phyloP scores from a whole-genome alignment of 495 filamentous ascomycete genomes.

The Xylaria acuta region DNA sequence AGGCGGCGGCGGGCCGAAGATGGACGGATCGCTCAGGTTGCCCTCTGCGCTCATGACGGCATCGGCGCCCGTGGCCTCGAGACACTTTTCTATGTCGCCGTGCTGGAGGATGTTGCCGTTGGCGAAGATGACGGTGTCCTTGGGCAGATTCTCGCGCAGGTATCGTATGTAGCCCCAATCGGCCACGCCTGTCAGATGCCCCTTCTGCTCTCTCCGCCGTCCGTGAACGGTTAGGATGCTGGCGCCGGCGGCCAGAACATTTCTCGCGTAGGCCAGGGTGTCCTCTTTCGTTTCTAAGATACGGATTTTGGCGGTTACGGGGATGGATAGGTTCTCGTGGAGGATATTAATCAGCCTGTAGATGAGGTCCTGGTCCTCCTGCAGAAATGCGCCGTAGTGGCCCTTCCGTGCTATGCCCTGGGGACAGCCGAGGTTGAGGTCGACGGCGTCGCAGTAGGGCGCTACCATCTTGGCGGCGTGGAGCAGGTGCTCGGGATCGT shows the following conservation, averaged over 20 bases:
- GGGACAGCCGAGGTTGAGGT: conserved; percentile 97
- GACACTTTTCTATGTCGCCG: conserved; percentile 78
- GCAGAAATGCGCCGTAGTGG: conserved; percentile 91
- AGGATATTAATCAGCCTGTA: conserved; percentile 78
- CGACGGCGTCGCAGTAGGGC: conserved; percentile 91
- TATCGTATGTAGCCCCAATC: conserved; percentile 88
- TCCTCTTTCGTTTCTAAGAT: conserved; percentile 86
- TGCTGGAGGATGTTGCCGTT: conserved; percentile 92
- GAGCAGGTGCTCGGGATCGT: conserved; percentile 78
- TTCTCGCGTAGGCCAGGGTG: conserved; percentile 87
- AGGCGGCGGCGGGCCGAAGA: conserved; percentile 75
- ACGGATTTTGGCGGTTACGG: conserved; percentile 94
- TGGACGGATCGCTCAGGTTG: conserved; percentile 86
- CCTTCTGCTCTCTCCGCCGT: conserved; percentile 87
- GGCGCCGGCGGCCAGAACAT: conserved; percentile 85
- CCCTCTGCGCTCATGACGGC: conserved; percentile 96
- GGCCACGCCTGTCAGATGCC: conserved; percentile 91
- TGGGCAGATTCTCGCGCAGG: conserved; percentile 81
- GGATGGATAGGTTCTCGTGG: conserved; percentile 73
- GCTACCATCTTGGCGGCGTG: conserved; percentile 75
- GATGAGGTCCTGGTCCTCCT: conserved; percentile 89
- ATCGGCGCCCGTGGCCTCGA: conserved; percentile 87
- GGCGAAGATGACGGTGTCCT: conserved; percentile 90
- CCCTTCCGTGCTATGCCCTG: conserved; percentile 92
- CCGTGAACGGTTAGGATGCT: conserved; percentile 95